Conservation (phyloP, 768 basidiomycete species). For the Clathrus columnatus region DNA sequence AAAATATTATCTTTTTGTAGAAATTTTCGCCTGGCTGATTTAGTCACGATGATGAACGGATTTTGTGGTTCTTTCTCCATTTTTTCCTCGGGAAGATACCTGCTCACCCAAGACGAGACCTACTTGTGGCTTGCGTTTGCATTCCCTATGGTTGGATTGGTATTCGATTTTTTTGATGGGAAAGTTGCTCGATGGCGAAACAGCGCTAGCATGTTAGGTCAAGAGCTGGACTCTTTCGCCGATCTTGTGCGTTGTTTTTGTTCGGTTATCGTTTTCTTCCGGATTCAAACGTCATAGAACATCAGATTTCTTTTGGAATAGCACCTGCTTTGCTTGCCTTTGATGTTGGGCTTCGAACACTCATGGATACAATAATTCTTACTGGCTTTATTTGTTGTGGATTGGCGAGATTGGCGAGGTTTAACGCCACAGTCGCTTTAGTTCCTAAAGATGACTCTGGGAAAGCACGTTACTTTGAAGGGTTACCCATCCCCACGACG, state of each 20-base stretch:
- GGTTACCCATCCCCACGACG: constrained; percentile 91
- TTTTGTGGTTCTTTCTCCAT: constrained; percentile 95
- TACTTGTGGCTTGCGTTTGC: constrained; percentile 81
- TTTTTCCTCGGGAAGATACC: constrained; percentile 87
- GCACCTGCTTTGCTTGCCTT: constrained; percentile 93
- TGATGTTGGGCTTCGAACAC: constrained; percentile 81
- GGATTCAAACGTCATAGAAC: not conserved
- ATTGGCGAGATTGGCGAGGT: constrained; percentile 91
- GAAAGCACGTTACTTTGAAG: constrained; percentile 94
- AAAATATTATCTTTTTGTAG: constrained; percentile 33
- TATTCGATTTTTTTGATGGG: constrained; percentile 97
- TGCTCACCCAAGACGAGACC: constrained; percentile 66
- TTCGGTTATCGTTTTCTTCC: constrained; percentile 5
- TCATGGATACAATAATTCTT: constrained; percentile 80
- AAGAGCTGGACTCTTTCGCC: constrained; percentile 94
- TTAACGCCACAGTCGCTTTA: constrained; percentile 95
- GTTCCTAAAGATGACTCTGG: constrained; percentile 82
- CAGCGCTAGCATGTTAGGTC: constrained; percentile 90
- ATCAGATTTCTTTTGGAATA: constrained; percentile 93
- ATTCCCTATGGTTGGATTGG: constrained; percentile 85
- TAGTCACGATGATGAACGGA: constrained; percentile 98
- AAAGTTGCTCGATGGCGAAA: constrained; percentile 98
- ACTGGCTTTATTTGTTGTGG: constrained; percentile 93
- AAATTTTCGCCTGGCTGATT: constrained; percentile 95
- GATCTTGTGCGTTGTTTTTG: constrained; percentile 60